phyloP scores from a whole-genome alignment of 2,329 filamentous ascomycete species.

The Scedosporium minutisporum region DNA sequence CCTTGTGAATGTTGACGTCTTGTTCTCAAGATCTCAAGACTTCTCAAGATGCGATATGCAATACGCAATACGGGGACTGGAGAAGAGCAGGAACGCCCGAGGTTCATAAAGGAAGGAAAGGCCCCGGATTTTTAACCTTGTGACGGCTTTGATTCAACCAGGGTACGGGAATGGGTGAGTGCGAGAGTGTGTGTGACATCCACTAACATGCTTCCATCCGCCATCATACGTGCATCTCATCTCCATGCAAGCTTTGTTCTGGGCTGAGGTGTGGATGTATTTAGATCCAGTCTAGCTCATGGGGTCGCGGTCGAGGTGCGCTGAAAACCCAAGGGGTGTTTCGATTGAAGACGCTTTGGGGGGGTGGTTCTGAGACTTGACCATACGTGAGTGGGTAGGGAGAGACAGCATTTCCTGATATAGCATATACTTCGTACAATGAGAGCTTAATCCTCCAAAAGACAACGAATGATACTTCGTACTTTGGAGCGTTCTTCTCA shows the following conservation, averaged over 20 bases:
- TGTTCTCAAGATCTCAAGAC: no score
- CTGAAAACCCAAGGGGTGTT: background rate
- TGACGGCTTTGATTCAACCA: background rate
- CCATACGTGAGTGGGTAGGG: background rate
- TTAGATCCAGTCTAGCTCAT: background rate
- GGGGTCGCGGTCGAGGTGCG: background rate
- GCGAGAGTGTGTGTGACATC: background rate
- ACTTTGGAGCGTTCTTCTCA: no score
- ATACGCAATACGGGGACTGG: background rate
- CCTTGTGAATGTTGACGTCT: background rate
- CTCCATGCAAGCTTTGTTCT: background rate
- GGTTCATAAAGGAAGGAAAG: background rate
- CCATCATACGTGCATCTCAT: constrained; percentile 1
- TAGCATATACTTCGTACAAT: no score
- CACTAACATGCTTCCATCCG: background rate
- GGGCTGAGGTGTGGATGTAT: background rate
- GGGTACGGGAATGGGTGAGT: background rate
- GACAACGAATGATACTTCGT: no score
- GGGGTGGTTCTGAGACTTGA: background rate
- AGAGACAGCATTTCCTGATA: background rate
- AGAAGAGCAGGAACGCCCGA: background rate
- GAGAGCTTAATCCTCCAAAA: no score
- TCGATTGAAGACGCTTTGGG: background rate
- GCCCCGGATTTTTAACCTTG: constrained; percentile 1
- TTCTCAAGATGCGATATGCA: background rate